Conservation (phyloP, 2,329 filamentous ascomycete genomes). For the Exophiala mesophila region DNA sequence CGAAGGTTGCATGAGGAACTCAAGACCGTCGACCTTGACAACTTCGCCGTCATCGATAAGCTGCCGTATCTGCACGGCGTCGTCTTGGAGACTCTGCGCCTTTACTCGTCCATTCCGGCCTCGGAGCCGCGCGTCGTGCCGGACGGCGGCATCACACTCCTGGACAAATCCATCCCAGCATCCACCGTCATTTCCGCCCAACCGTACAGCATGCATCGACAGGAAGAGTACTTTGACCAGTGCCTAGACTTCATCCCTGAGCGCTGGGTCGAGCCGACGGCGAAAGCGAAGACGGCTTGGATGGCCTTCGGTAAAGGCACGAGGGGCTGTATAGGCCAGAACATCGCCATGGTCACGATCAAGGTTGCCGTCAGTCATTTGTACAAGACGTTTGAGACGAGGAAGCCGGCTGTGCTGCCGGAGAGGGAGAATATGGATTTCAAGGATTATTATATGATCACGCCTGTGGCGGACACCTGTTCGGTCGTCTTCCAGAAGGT, state of each 20-base stretch:
- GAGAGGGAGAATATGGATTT: constrained; percentile 10
- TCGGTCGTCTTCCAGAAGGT: constrained; percentile 7
- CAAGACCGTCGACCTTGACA: constrained; percentile 5
- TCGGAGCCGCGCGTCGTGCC: constrained; percentile 58
- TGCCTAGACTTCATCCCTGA: constrained; percentile 40
- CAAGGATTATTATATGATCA: constrained; percentile 13
- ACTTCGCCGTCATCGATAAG: constrained; percentile 7
- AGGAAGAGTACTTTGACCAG: constrained; percentile 26
- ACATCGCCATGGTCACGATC: constrained; percentile 34
- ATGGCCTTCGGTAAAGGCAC: constrained; percentile 48
- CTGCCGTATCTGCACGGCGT: constrained; percentile 46
- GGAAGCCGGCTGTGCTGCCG: constrained; percentile 7
- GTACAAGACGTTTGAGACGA: constrained; percentile 9
- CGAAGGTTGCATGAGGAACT: constrained; percentile 28
- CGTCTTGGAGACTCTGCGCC: constrained; percentile 46
- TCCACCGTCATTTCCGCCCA: constrained; percentile 70
- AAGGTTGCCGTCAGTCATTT: constrained; percentile 9
- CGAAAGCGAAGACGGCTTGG: constrained; percentile 28
- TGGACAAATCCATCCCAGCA: constrained; percentile 61
- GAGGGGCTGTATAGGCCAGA: constrained; percentile 47
- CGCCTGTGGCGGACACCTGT: constrained; percentile 7
- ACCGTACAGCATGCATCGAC: constrained; percentile 66
- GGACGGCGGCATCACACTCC: constrained; percentile 55
- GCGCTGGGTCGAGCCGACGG: constrained; percentile 37
- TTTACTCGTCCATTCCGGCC: constrained; percentile 49